Percentiles rank a stretch among this genome's conserved stretches.
These are phyloP conservation scores for Colletotrichum lupini DNA, from an alignment of 2,329 filamentous ascomycete species.

Conservation along the genomic window DNA sequence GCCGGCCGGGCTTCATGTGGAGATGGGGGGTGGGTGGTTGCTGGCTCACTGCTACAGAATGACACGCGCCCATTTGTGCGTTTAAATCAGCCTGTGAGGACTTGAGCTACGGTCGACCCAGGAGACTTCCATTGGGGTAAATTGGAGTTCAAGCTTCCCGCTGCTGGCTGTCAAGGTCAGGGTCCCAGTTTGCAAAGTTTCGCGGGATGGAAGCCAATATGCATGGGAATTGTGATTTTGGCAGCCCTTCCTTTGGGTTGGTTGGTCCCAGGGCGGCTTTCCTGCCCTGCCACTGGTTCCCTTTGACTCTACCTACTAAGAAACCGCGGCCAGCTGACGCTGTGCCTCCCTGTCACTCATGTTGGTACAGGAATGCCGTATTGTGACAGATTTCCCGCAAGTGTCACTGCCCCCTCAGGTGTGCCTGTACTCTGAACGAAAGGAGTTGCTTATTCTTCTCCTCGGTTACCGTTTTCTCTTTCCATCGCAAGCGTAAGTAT, in stretches of 20 bases:
- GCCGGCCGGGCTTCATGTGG: background rate
- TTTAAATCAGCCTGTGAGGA: conserved; percentile 31
- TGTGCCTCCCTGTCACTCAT: background rate
- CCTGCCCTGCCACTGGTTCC: conserved; percentile 26
- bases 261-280: conserved; percentile 19
- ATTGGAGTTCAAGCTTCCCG: conserved; percentile 8
- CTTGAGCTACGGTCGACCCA: conserved; percentile 2
- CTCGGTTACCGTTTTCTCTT: background rate
- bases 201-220: background rate
- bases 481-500: background rate
- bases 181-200: conserved; percentile 6
- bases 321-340: background rate
- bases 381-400: background rate
- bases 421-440: background rate
- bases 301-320: background rate
- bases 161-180: background rate
- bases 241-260: background rate
- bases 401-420: background rate
- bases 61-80: conserved; percentile 36
- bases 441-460: background rate
- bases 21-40: background rate
- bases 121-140: conserved; percentile 17
- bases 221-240: background rate
- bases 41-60: conserved; percentile 4
- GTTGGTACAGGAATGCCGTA: background rate